These are phyloP conservation scores for Tylopilus intermedius DNA, from an alignment of 768 basidiomycete species.

Conservation along the genomic window DNA sequence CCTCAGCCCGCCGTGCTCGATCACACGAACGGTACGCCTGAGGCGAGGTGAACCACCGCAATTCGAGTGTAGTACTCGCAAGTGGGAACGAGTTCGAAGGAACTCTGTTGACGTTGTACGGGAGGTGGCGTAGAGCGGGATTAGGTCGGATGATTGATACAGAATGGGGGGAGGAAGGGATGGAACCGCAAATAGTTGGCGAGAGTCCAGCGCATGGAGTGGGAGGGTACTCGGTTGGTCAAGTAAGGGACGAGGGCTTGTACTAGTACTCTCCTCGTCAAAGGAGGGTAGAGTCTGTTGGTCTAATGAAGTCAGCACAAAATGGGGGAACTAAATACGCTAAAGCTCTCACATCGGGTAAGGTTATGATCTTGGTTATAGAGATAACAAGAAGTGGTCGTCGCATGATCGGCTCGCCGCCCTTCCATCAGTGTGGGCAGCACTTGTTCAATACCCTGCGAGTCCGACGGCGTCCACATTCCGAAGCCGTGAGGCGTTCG, in stretches of 20 bases:
- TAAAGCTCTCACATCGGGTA: no score
- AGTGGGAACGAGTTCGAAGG: not conserved
- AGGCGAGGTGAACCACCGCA: no score
- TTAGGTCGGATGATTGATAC: not conserved
- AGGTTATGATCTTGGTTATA: not conserved
- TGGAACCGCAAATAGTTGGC: not conserved
- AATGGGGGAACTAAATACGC: not conserved
- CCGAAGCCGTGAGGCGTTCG: no score
- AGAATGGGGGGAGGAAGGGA: not conserved
- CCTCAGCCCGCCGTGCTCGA: slow-evolving; percentile 3
- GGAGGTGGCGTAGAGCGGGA: not conserved
- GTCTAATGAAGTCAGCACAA: not conserved
- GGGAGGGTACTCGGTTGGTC: not conserved
- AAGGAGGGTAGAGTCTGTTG: no score
- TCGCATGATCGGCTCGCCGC: no score
- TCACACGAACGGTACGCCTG: not conserved
- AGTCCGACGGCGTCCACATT: not conserved
- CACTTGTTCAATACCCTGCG: not conserved
- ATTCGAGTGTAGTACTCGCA: no score
- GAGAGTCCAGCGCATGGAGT: not conserved
- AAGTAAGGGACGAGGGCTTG: no score
- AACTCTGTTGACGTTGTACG: not conserved
- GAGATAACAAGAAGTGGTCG: not conserved
- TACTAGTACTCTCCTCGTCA: not conserved
- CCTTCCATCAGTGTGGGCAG: not conserved